These are phyloP conservation scores for Paecilomyces formosus DNA, from an alignment of 2,329 filamentous ascomycete species.

Conservation along the genomic window DNA sequence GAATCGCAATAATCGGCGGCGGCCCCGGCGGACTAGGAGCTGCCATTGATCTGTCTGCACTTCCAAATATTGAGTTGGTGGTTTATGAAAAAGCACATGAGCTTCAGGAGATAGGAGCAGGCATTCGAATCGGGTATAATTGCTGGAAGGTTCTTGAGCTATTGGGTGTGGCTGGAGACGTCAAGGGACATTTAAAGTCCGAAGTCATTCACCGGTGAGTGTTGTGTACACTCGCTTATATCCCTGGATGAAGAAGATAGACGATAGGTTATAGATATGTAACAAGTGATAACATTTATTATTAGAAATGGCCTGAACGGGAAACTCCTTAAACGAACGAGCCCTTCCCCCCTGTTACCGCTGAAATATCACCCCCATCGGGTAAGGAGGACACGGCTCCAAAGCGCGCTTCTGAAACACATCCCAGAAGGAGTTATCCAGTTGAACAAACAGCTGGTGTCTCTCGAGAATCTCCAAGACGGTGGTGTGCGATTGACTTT, in stretches of 20 bases:
- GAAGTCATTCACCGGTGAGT: slow-evolving; percentile 22
- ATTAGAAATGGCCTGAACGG: slow-evolving; percentile 26
- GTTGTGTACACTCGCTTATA: background rate
- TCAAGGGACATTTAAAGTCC: slow-evolving; percentile 29
- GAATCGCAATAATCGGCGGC: slow-evolving; percentile 33
- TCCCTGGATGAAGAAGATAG: slow-evolving; percentile 1
- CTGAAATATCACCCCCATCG: slow-evolving; percentile 16
- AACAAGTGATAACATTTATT: background rate
- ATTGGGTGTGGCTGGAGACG: slow-evolving; percentile 34
- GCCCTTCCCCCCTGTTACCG: slow-evolving; percentile 5
- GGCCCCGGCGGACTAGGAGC: slow-evolving; percentile 35
- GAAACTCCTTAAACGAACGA: slow-evolving; percentile 12
- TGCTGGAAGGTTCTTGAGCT: slow-evolving; percentile 43
- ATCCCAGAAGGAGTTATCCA: slow-evolving; percentile 39
- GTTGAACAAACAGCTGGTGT: slow-evolving; percentile 38
- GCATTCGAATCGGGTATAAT: slow-evolving; percentile 41
- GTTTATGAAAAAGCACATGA: slow-evolving; percentile 41
- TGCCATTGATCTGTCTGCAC: slow-evolving; percentile 38
- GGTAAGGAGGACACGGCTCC: slow-evolving; percentile 33
- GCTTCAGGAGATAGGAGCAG: slow-evolving; percentile 43
- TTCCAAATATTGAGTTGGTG: slow-evolving; percentile 35
- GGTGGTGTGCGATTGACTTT: slow-evolving; percentile 38
- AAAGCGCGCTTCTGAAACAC: slow-evolving; percentile 42
- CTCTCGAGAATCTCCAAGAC: slow-evolving; percentile 29
- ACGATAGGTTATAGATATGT: background rate